Evolutionary conservation across 2,329 filamentous ascomycete genomes (phyloP), one percentile per base, ranked within the genome.

Genomic region (Magnaporthiopsis rhizophila): DNA sequence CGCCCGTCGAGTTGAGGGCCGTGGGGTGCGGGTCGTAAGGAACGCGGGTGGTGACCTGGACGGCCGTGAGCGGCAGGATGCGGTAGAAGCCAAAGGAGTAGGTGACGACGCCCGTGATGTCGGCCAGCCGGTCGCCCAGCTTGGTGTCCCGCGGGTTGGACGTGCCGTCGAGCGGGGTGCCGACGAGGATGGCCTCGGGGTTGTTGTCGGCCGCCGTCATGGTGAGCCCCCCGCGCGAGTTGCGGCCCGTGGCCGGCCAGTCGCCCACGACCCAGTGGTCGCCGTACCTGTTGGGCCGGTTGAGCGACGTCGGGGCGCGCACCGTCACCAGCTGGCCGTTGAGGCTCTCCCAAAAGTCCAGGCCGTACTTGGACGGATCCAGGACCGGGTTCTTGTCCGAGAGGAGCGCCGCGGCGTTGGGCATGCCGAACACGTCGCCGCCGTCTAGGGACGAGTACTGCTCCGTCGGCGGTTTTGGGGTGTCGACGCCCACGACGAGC

Each of bases 281-380:
- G 30, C 87, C 87, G 70, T 81, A 90, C 64, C 74, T 77, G 71
- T 87, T 90, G 2, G 88, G 85, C 64, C 83, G 83, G 62, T 81
- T 79, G 59, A 90, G 74, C 58, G 84, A 85, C 15, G 77, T 80
- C 1, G 86, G 83, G 59, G 75, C 79, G 68, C 79, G 79, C 60
- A 91, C 76, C 0, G 84, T 89, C 18, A 91, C 87, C 9, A 90
- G 78, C 74, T 90, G 86, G 34, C 88, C 89, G 64, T 78, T 79
- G 65, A 91, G 74, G 67, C 83, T 87, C 79, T 91, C 86, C 89
- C 88, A 91, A 71, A 90, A 91, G 72, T 91, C 89, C 36, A 91
- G 77, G 2, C 88, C 89, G 70, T 87, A 91, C 58, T 77, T 75
- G 28, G 76, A 75, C 2, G 88, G 88, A 66, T 88, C 73, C 56